A percentile compares a stretch with the other conserved stretches of the same genome.
phyloP scores from a whole-genome alignment of 2,329 filamentous ascomycete genomes.

The Epichloe festucae region DNA sequence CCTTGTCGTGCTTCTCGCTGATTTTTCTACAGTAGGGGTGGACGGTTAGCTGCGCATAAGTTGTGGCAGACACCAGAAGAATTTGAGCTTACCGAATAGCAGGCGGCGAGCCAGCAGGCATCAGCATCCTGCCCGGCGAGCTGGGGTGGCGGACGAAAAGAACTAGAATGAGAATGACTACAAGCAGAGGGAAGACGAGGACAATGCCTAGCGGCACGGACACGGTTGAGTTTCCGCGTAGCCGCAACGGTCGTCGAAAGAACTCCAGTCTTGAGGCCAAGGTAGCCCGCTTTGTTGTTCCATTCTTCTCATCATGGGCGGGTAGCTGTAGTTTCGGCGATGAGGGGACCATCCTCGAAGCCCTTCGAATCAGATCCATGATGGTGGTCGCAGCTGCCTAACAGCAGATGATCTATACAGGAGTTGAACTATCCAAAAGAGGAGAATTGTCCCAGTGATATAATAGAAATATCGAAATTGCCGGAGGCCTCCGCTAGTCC shows the following conservation, averaged over 20 bases:
- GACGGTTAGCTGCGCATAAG: neutral
- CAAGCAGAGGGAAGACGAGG: constrained; percentile 80
- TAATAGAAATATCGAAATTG: neutral
- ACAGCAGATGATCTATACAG: neutral
- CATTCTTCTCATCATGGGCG: constrained; percentile 37
- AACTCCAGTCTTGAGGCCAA: constrained; percentile 53
- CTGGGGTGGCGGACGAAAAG: constrained; percentile 82
- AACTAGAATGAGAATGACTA: constrained; percentile 80
- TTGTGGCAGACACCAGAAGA: neutral
- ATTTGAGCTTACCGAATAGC: constrained; percentile 59
- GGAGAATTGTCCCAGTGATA: neutral
- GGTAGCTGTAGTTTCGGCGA: constrained; percentile 30
- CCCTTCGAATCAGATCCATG: constrained; percentile 48
- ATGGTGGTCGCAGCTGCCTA: constrained; percentile 6
- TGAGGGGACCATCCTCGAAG: constrained; percentile 35
- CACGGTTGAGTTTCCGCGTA: constrained; percentile 83
- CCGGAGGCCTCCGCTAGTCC: neutral
- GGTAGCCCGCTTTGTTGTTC: constrained; percentile 23
- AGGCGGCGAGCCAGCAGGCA: constrained; percentile 78
- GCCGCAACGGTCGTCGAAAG: constrained; percentile 71
- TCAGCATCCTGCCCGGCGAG: constrained; percentile 67
- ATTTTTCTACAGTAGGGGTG: constrained; percentile 57
- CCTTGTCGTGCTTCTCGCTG: constrained; percentile 92
- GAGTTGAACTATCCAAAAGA: neutral
- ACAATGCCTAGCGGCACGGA: constrained; percentile 89